Conservation (phyloP, 257 asterid species). For the Rauvolfia tetraphylla region DNA sequence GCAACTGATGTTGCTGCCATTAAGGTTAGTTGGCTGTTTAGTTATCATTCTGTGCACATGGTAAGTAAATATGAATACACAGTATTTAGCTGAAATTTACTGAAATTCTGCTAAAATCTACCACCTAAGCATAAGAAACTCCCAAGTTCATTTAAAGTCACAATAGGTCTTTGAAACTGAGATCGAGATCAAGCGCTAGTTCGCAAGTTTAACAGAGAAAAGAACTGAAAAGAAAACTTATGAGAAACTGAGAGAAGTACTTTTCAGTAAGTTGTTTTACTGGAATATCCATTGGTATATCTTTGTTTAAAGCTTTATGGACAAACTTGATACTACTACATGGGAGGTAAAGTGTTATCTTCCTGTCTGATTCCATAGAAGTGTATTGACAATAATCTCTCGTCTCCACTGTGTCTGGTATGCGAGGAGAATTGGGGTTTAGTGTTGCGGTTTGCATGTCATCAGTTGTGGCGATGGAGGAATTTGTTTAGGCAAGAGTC, state of each 20-base stretch:
- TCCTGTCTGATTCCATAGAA: too few relatives aligned
- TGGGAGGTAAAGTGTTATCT: neutral
- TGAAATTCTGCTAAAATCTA: neutral
- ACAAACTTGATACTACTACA: neutral
- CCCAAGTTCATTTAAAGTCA: neutral
- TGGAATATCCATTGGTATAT: neutral
- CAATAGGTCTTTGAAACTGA: neutral
- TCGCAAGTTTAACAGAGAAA: too few relatives aligned
- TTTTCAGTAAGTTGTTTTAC: neutral
- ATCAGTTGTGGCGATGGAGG: too few relatives aligned
- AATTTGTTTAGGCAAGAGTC: too few relatives aligned
- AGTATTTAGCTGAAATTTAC: neutral
- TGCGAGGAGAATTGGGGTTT: too few relatives aligned
- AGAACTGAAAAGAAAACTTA: neutral
- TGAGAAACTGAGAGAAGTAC: neutral
- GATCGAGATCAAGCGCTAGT: neutral
- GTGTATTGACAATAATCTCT: too few relatives aligned
- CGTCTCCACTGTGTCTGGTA: too few relatives aligned
- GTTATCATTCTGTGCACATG: neutral
- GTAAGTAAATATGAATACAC: neutral
- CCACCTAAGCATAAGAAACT: neutral
- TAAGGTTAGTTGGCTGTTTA: conserved; percentile 49
- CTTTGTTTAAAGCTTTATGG: neutral
- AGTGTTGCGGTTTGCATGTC: too few relatives aligned
- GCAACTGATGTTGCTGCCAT: conserved; percentile 93